These are phyloP conservation scores for Corrigiola litoralis DNA, from an alignment of 179 eudicot species.

Conservation along the genomic window DNA sequence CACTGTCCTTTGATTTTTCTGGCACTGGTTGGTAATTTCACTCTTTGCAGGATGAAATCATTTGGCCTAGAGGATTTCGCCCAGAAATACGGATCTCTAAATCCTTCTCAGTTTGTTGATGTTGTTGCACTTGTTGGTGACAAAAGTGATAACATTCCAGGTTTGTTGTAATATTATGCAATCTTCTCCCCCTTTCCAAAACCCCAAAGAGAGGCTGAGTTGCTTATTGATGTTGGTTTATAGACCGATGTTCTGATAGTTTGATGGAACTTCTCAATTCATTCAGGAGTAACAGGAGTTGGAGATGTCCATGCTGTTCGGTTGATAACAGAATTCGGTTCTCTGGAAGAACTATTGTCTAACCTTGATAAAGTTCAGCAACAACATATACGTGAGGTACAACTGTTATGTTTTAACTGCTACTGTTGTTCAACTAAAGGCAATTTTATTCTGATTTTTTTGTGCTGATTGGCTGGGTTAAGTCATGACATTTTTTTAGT, in stretches of 20 bases:
- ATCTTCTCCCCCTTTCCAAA: not conserved
- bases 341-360: conserved; percentile 67
- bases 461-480: not conserved
- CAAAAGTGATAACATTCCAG: conserved; percentile 95
- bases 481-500: not conserved
- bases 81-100: conserved; percentile 61
- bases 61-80: conserved; percentile 96
- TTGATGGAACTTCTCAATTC: conserved; percentile 7
- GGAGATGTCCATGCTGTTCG: conserved; percentile 81
- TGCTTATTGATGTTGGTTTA: not conserved
- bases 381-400: conserved; percentile 71
- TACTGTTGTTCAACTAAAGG: not conserved
- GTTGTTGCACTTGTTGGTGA: conserved; percentile 88
- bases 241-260: not conserved
- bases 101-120: conserved; percentile 93
- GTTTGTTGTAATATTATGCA: conserved; percentile 27
- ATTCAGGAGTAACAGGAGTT: conserved; percentile 86
- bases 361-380: conserved; percentile 66
- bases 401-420: not conserved
- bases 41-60: conserved; percentile 73
- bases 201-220: not conserved
- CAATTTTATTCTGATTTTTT: not conserved
- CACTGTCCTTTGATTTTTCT: not conserved
- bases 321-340: conserved; percentile 81
- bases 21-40: too few relatives aligned